Base-by-base conservation (phyloP, 176 grass and related monocot genomes). In the Areca catechu region DNA sequence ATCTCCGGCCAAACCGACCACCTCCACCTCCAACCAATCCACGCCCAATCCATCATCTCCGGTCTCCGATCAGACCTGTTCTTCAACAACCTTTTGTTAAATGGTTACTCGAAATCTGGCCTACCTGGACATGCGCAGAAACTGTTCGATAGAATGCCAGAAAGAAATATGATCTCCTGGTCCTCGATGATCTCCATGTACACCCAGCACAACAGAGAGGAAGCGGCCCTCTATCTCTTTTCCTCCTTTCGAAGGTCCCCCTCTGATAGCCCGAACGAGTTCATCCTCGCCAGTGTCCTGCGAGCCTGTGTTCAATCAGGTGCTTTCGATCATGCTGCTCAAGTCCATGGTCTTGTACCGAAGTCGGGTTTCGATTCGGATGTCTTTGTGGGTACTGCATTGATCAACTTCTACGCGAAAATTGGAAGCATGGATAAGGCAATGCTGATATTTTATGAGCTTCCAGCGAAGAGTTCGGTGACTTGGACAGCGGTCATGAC, bases 101-200 rank as follows among this genome's bases (percentile, higher is more conserved):
- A 68, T 1, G 85, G 76, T 0, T 95, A 80, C 57, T 71, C 69
- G 0, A 86, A 95, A 69, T 69, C 69, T 5, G 76, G 70, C 23
- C 56, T 49, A 27, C 62, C 78, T 60, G 4, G 17, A 0, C 43
- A 65, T 12, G 90, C 90, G 6, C 82, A 68, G 22, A 9, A 19
- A 23, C 50, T 89, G 62, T 89, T 95, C 78, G 79, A 89, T 22
- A 19, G 67, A 56, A 89, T 86, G 76, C 63, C 56, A 0, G 23
- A 69, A 5, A 80, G 72, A 5, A 83, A 95, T 48, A 57, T 83
- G 17, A 70, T 86, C 57, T 81, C 90, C 63, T 89, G 90, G 85
- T 77, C 76, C n/a, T 83, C 79, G 0, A 73, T 47, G 73, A 89
- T 86, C 66, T 86, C 84, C 82, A 78, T 86, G 85, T 89, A 80